Evolutionary conservation across 2,329 filamentous ascomycete genomes (phyloP).

Genomic region (Xylogone sp.): DNA sequence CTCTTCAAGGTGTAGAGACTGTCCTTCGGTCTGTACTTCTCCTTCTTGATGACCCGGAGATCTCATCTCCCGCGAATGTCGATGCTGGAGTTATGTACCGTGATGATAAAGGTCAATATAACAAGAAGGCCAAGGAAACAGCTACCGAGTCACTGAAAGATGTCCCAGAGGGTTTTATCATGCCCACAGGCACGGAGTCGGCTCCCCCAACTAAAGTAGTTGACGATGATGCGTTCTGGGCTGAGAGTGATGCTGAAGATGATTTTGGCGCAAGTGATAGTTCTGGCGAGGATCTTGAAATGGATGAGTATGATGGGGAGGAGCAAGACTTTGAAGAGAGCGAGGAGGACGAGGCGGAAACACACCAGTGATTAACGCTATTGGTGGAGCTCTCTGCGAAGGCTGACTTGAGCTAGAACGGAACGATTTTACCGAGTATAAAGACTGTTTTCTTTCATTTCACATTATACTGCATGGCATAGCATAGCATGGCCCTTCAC

Average conservation of each 20-base stretch:
- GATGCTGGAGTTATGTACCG: conserved; percentile 86
- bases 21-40: conserved; percentile 90
- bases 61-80: conserved; percentile 90
- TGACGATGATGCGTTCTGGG: conserved; percentile 80
- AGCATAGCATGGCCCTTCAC: neutral
- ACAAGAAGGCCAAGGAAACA: conserved; percentile 62
- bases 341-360: conserved; percentile 47
- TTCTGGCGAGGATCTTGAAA: conserved; percentile 53
- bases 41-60: conserved; percentile 89
- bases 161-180: conserved; percentile 73
- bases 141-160: conserved; percentile 73
- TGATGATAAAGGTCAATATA: conserved; percentile 67
- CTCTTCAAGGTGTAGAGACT: conserved; percentile 89
- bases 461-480: neutral
- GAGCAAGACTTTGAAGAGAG: conserved; percentile 53
- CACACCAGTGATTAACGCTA: conserved; percentile 2
- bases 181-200: conserved; percentile 72
- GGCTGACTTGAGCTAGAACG: too few relatives aligned
- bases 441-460: neutral
- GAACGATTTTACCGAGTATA: too few relatives aligned
- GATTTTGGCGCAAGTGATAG: conserved; percentile 76
- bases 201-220: conserved; percentile 59
- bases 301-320: conserved; percentile 56
- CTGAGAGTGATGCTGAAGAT: conserved; percentile 69
- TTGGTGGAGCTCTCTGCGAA: too few relatives aligned